These are phyloP conservation scores for Luffa aegyptiaca DNA, from an alignment of 306 rosid genomes.

Conservation along the genomic window DNA sequence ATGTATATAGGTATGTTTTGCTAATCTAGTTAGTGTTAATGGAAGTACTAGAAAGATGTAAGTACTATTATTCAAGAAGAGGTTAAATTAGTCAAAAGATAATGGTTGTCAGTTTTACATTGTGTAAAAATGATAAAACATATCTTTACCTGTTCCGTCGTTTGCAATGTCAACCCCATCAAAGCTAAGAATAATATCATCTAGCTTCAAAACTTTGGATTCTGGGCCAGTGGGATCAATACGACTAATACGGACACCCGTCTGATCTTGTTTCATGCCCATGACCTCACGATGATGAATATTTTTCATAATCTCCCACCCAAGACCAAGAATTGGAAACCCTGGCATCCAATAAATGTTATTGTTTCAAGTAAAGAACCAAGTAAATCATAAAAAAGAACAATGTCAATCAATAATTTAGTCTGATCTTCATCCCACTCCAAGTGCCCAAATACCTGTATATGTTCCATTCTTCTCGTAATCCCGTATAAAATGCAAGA, in stretches of 20 bases:
- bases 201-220: slow-evolving; percentile 69
- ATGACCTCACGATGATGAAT: slow-evolving; percentile 70
- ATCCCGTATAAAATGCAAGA: slow-evolving; percentile 81
- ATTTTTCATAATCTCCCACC: slow-evolving; percentile 99
- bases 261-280: slow-evolving; percentile 83
- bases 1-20: background rate
- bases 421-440: background rate
- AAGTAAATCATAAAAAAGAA: background rate
- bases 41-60: too few species aligned
- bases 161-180: slow-evolving; percentile 88
- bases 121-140: slow-evolving; percentile 3
- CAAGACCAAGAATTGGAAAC: slow-evolving; percentile 88
- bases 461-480: slow-evolving; percentile 82
- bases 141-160: slow-evolving; percentile 76
- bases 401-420: background rate
- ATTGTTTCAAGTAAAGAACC: background rate
- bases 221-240: slow-evolving; percentile 90
- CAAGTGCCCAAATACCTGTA: slow-evolving; percentile 42
- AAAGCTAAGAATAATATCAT: slow-evolving; percentile 89
- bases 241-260: slow-evolving; percentile 93
- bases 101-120: background rate
- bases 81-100: background rate
- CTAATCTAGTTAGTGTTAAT: background rate
- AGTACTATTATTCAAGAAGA: too few species aligned
- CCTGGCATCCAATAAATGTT: slow-evolving; percentile 34